Base-by-base conservation (phyloP, 305 asterid genomes). In the Galium porrigens region DNA sequence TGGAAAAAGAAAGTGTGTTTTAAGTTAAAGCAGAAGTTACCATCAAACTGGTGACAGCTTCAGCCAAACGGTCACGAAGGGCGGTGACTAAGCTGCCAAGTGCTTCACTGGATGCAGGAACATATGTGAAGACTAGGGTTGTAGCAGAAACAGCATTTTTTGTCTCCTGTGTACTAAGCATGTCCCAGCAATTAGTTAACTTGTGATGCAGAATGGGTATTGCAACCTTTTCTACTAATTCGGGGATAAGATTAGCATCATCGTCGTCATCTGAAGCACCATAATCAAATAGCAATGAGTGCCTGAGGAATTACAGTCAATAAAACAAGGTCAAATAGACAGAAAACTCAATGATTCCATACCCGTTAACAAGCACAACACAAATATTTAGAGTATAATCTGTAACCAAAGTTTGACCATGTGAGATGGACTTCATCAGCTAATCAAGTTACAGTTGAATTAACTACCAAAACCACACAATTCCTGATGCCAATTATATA, bases 131-230 rank as follows among this genome's bases (percentile, higher is more conserved):
- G 32, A 89, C 73, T 81, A 92, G 76, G 59, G 79, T 79, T 68
- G 84, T 77, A 59, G 99, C 88, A 70, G 85, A 79, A 70, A 92
- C 95, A 51, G 95, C 96, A 72, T 54, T 66, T 71, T 55, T 74
- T 0, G 99, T 92, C 77, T 92, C 95, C 17, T 81, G 82, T 53
- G 94, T 87, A 71, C 99, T 89, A 69, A 87, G 78, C 63, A 83
- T 82, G 80, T 92, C 96, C 95, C 95, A 89, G 67, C 99, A 89
- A 70, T 58, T 67, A 41, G 77, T 79, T 71, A 89, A 72, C 68
- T 84, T 89, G 69, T 87, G 89, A 73, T 82, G 91, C 60, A 92
- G 70, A 76, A 92, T 83, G 63, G 98, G 96, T 67, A 92, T 73
- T 12, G 95, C 96, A 73, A 92, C 87, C 76, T 89, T 86, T 66